A percentile compares a stretch with the other conserved stretches of the same genome.
Evolutionary conservation across 2,329 filamentous ascomycete species (phyloP).

Genomic region (Colletotrichum liriopes): DNA sequence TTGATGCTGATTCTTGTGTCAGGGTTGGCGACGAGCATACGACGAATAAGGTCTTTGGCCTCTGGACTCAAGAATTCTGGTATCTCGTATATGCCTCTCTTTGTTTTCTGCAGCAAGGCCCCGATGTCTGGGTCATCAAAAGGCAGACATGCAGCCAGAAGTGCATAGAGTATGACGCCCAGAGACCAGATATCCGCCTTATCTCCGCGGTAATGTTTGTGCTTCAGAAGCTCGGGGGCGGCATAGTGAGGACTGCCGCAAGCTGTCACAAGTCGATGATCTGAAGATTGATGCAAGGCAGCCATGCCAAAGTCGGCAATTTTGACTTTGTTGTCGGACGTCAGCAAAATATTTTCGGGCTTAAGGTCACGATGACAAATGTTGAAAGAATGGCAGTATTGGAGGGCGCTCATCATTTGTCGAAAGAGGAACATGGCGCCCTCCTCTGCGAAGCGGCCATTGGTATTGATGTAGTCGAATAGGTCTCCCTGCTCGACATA

Average conservation of each 20-base stretch:
- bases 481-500: conserved; percentile 86
- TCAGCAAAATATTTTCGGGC: conserved; percentile 95
- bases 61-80: conserved; percentile 75
- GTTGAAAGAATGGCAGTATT: conserved; percentile 94
- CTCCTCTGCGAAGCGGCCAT: conserved; percentile 82
- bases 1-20: conserved; percentile 83
- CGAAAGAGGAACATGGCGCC: conserved; percentile 89
- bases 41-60: conserved; percentile 82
- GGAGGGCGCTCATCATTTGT: conserved; percentile 92
- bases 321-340: conserved; percentile 83
- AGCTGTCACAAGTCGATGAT: conserved; percentile 86
- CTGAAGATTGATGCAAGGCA: conserved; percentile 85
- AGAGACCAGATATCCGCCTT: conserved; percentile 96
- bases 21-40: conserved; percentile 86
- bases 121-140: conserved; percentile 80
- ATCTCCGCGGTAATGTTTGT: conserved; percentile 84
- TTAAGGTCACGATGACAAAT: conserved; percentile 98
- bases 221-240: conserved; percentile 89
- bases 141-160: conserved; percentile 86
- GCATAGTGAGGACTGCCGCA: conserved; percentile 98
- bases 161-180: conserved; percentile 90
- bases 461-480: conserved; percentile 86
- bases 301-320: conserved; percentile 99
- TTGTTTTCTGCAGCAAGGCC: conserved; percentile 74
- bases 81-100: conserved; percentile 73